phyloP scores from a whole-genome alignment of 352 stramenopile genomes.

The Phytopythium kandeliae region DNA sequence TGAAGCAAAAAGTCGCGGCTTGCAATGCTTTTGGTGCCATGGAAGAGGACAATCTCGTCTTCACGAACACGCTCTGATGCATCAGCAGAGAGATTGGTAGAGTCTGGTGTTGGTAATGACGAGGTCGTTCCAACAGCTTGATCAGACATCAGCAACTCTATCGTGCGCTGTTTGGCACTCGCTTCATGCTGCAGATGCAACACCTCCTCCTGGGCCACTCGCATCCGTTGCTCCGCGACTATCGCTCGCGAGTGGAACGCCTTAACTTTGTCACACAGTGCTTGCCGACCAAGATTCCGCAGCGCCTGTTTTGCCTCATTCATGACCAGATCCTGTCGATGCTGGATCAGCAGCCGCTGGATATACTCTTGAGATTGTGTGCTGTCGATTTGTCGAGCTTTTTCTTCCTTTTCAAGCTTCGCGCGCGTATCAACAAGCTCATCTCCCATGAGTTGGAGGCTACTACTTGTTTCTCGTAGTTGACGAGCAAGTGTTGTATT shows the following conservation, averaged over 20 bases:
- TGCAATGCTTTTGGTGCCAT: constrained; percentile 29
- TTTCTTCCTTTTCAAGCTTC: constrained; percentile 38
- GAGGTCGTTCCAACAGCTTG: constrained; percentile 48
- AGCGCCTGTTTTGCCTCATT: constrained; percentile 48
- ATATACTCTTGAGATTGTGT: constrained; percentile 45
- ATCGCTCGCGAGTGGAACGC: constrained; percentile 38
- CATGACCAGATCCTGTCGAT: constrained; percentile 44
- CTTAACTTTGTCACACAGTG: constrained; percentile 60
- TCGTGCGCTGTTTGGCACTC: constrained; percentile 23
- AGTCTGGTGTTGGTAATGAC: neutral
- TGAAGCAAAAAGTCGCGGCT: constrained; percentile 47
- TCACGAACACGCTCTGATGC: constrained; percentile 5
- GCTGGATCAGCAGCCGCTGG: constrained; percentile 40
- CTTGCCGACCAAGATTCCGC: constrained; percentile 56
- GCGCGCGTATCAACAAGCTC: constrained; percentile 46
- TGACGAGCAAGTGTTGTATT: constrained; percentile 41
- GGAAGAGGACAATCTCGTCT: constrained; percentile 28
- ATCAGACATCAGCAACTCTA: constrained; percentile 52
- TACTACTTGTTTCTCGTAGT: constrained; percentile 35
- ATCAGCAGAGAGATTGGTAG: neutral
- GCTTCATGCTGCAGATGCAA: constrained; percentile 27
- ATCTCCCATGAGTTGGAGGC: constrained; percentile 36
- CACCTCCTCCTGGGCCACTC: constrained; percentile 36
- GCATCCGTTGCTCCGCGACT: constrained; percentile 49
- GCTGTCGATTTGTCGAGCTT: constrained; percentile 29